Percentiles rank a stretch among this genome's conserved stretches.
These are phyloP conservation scores for Mortierella sp. DNA, from an alignment of 371 early-diverging fungal species.

Conservation along the genomic window DNA sequence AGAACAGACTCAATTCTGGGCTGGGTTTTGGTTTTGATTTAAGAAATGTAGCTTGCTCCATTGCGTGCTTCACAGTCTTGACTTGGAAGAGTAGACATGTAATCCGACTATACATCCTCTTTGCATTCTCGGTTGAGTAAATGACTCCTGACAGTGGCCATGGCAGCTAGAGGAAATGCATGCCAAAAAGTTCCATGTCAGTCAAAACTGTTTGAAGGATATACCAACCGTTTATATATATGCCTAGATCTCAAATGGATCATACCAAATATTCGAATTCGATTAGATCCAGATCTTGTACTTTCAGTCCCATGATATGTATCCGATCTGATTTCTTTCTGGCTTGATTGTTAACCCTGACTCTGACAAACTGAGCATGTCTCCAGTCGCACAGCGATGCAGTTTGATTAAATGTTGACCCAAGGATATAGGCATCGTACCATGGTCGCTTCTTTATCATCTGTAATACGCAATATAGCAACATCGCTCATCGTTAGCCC, in stretches of 20 bases:
- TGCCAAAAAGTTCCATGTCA: background rate
- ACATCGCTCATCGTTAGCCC: background rate
- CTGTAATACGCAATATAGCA: constrained; percentile 1
- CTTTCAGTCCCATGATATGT: constrained; percentile 11
- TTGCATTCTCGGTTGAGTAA: constrained; percentile 29
- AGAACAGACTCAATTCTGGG: constrained; percentile 21
- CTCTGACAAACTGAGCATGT: constrained; percentile 31
- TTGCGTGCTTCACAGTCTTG: constrained; percentile 32
- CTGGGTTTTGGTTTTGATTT: constrained; percentile 18
- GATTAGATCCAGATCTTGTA: constrained; percentile 29
- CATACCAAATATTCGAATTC: constrained; percentile 53
- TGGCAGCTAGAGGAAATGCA: constrained; percentile 24
- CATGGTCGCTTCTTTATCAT: constrained; percentile 32
- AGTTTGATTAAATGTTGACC: constrained; percentile 29
- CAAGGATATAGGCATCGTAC: constrained; percentile 33
- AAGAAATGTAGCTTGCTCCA: constrained; percentile 33
- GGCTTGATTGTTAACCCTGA: constrained; percentile 11
- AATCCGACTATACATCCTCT: constrained; percentile 45
- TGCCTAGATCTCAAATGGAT: background rate
- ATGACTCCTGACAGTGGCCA: constrained; percentile 45
- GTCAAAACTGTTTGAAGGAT: background rate
- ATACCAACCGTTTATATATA: background rate
- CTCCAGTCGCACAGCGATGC: constrained; percentile 31
- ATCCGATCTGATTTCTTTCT: background rate
- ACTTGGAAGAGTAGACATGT: constrained; percentile 44